Conservation (phyloP, 1,284 basidiomycete genomes). For the Tilletia walkeri region DNA sequence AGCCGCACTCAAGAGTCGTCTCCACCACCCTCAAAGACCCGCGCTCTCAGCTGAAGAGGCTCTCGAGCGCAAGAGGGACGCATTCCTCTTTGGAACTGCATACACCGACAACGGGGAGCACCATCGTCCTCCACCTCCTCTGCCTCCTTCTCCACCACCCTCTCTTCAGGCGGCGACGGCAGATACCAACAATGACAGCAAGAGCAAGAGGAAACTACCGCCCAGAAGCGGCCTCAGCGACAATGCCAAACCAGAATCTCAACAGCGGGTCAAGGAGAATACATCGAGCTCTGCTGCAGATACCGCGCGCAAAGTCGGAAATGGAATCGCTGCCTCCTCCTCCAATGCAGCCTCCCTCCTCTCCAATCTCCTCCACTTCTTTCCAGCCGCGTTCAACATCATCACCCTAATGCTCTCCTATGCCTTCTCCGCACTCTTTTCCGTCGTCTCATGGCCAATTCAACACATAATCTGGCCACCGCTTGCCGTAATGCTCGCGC, state of each 20-base stretch:
- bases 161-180: not conserved
- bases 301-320: not conserved
- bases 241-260: not conserved
- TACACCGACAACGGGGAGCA: conserved; percentile 11
- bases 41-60: conserved; percentile 12
- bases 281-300: not conserved
- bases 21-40: conserved; percentile 7
- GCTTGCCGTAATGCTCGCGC: not conserved
- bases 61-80: conserved; percentile 15
- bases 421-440: not conserved
- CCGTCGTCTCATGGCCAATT: conserved; percentile 2
- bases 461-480: conserved; percentile 7
- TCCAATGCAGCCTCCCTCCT: not conserved
- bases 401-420: not conserved
- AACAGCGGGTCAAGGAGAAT: not conserved
- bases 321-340: conserved; percentile 6
- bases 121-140: not conserved
- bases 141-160: not conserved
- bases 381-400: not conserved
- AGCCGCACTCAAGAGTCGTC: not conserved
- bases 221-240: not conserved
- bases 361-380: not conserved
- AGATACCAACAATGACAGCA: no score
- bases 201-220: no score
- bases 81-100: conserved; percentile 10